phyloP scores from a whole-genome alignment of 2,329 filamentous ascomycete genomes.

The Fusarium buxicola region DNA sequence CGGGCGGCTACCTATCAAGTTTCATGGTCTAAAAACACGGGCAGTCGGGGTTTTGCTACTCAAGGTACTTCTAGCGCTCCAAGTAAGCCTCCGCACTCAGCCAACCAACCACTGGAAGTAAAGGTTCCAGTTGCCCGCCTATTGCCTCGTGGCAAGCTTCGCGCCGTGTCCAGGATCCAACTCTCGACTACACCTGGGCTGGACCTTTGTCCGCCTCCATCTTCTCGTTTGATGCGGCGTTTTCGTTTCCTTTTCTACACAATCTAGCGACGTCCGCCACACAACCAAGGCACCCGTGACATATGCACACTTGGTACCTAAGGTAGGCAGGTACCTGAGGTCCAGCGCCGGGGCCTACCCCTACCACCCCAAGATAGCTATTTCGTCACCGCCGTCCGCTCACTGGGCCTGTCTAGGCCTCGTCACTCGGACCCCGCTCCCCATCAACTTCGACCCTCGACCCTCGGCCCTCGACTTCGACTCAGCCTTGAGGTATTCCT shows the following conservation, averaged over 20 bases:
- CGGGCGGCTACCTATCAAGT: no score
- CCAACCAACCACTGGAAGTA: no score
- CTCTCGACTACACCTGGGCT: no score
- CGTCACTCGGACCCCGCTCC: constrained; percentile 43
- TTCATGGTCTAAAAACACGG: no score
- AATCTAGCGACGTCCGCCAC: neutral
- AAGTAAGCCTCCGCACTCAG: no score
- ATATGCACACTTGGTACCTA: constrained; percentile 10
- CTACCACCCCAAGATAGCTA: constrained; percentile 28
- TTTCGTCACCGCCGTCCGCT: constrained; percentile 46
- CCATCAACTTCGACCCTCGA: constrained; percentile 21
- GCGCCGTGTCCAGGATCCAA: no score
- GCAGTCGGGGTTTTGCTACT: no score
- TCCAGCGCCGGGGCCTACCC: constrained; percentile 13
- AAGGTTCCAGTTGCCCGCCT: no score
- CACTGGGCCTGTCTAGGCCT: constrained; percentile 27
- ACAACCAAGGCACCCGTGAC: constrained; percentile 9
- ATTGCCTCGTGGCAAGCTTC: no score
- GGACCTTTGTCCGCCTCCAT: neutral
- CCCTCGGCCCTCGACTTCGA: constrained; percentile 31
- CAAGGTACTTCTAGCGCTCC: no score
- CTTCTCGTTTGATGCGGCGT: constrained; percentile 16
- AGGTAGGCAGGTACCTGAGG: no score
- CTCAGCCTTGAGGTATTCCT: constrained; percentile 21
- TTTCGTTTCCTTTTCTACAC: constrained; percentile 16